phyloP scores from a whole-genome alignment of 116 monocot genomes.

The Phalaenopsis hybrid region DNA sequence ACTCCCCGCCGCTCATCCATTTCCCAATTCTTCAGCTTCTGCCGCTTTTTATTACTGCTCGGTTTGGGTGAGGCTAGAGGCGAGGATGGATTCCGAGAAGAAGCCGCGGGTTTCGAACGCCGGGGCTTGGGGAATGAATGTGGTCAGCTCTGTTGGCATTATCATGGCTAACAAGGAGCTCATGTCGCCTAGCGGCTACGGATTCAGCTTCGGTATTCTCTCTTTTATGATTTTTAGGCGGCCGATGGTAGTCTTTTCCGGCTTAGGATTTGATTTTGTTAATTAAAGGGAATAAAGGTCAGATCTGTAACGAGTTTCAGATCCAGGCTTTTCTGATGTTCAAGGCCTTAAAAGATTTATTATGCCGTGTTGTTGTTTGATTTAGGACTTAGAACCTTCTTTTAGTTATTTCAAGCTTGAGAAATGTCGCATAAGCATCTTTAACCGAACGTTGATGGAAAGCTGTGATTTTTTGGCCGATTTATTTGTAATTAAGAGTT shows the following conservation, averaged over 20 bases:
- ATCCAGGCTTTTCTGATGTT: not conserved
- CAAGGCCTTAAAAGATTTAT: not conserved
- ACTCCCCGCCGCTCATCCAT: not conserved
- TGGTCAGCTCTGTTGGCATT: constrained; percentile 94
- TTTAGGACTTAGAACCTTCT: not conserved
- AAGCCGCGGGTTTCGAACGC: constrained; percentile 73
- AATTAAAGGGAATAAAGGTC: not conserved
- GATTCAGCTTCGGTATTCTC: constrained; percentile 68
- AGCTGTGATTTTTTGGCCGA: not conserved
- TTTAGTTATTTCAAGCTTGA: not conserved
- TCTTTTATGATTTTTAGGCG: not conserved
- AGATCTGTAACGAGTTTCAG: not conserved
- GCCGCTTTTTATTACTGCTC: not conserved
- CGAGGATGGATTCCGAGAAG: constrained; percentile 73
- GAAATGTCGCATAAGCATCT: not conserved
- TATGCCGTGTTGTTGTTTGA: not conserved
- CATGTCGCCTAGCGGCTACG: constrained; percentile 89
- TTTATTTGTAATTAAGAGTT: not conserved
- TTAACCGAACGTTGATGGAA: not conserved
- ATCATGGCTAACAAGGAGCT: constrained; percentile 98
- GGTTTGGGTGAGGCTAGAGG: not conserved
- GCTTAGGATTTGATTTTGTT: not conserved
- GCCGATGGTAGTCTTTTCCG: not conserved
- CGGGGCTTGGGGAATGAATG: constrained; percentile 95
- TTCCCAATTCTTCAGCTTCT: not conserved